phyloP scores from a whole-genome alignment of 1,284 basidiomycete species.

The Thelephora terrestris region DNA sequence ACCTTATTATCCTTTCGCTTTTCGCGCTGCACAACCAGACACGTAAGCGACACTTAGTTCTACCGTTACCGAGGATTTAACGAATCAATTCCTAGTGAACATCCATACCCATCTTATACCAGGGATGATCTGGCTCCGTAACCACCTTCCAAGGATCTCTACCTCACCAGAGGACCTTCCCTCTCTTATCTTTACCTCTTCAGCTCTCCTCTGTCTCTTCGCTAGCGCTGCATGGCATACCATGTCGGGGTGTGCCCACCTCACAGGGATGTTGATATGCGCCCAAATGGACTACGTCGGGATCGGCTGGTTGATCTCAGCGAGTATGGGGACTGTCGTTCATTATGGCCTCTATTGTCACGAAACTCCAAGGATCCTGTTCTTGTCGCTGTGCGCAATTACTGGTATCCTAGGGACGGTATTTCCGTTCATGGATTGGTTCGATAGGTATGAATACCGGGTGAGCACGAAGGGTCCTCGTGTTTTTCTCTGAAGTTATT shows the following conservation, averaged over 20 bases:
- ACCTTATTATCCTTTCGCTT: conserved; percentile 63
- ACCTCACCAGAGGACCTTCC: conserved; percentile 35
- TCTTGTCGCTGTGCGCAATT: conserved; percentile 53
- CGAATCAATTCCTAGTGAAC: conserved; percentile 48
- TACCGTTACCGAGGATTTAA: neutral
- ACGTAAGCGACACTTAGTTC: conserved; percentile 33
- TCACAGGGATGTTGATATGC: conserved; percentile 61
- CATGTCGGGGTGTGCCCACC: conserved; percentile 73
- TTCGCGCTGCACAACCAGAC: conserved; percentile 86
- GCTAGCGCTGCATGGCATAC: conserved; percentile 75
- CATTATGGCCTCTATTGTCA: conserved; percentile 71
- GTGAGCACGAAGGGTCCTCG: conserved; percentile 28
- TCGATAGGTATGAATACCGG: conserved; percentile 72
- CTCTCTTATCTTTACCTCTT: conserved; percentile 52
- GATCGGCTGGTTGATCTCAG: conserved; percentile 76
- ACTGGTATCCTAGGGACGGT: conserved; percentile 69
- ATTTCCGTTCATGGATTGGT: conserved; percentile 83
- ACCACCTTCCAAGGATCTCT: conserved; percentile 33
- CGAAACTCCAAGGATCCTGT: conserved; percentile 34
- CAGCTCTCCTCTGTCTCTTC: conserved; percentile 65
- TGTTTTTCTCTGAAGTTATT: neutral
- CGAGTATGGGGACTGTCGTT: conserved; percentile 57
- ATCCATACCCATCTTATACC: conserved; percentile 87
- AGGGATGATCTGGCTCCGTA: conserved; percentile 54
- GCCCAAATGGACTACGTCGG: conserved; percentile 77